Percentiles rank a stretch among this genome's conserved stretches.
Conservation (phyloP, 345 rosid species). For the Salix suchowensis region DNA sequence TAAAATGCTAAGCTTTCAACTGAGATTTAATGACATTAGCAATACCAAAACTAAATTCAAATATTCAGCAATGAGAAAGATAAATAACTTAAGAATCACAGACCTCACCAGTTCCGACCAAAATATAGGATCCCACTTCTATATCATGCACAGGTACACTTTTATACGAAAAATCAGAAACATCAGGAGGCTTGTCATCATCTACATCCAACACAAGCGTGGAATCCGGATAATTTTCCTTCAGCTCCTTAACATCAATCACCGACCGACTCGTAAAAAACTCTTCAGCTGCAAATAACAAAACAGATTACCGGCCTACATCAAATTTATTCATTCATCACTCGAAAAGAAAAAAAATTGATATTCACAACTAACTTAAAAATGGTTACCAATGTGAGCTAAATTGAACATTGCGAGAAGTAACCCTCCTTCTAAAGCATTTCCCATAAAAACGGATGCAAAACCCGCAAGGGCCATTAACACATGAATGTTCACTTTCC, state of each 20-base stretch:
- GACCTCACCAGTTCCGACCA: constrained; percentile 99
- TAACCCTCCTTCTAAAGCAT: constrained; percentile 87
- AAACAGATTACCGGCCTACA: not conserved
- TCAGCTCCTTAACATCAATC: constrained; percentile 92
- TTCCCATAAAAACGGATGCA: constrained; percentile 95
- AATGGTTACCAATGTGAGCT: constrained; percentile 79
- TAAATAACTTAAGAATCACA: constrained; percentile 30
- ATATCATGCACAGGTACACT: constrained; percentile 87
- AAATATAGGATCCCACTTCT: constrained; percentile 68
- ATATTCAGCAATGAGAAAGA: not conserved
- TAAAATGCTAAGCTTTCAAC: not conserved
- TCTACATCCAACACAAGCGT: constrained; percentile 60
- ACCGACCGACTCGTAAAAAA: constrained; percentile 85
- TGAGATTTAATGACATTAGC: not conserved
- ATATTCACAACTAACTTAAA: not conserved
- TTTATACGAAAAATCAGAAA: constrained; percentile 63
- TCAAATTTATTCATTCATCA: too few relatives aligned
- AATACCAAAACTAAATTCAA: not conserved
- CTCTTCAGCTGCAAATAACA: constrained; percentile 74
- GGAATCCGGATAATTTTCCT: constrained; percentile 85
- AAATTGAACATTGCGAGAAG: constrained; percentile 96
- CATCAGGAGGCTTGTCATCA: constrained; percentile 56
- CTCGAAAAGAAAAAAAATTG: not conserved
- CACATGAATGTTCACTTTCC: constrained; percentile 90
- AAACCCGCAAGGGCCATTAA: constrained; percentile 96